Evolutionary conservation across 495 filamentous ascomycete species (phyloP).

Genomic region (Annulohypoxylon maeteangense): DNA sequence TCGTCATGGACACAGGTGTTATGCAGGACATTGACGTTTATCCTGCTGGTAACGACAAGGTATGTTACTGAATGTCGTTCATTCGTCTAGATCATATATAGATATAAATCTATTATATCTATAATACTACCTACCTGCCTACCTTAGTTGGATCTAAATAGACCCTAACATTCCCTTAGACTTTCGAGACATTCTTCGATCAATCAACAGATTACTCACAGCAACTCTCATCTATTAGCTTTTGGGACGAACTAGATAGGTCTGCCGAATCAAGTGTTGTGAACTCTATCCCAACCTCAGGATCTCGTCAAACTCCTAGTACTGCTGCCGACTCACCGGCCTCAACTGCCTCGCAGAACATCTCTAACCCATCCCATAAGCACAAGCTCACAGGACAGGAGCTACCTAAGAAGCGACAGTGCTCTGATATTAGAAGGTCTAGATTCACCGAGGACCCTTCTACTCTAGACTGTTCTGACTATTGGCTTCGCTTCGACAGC

Average conservation of each 20-base stretch:
- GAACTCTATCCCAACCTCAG: conserved; percentile 45
- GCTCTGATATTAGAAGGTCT: conserved; percentile 43
- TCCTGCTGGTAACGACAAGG: conserved; percentile 47
- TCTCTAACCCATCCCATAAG: conserved; percentile 42
- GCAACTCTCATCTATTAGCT: conserved; percentile 47
- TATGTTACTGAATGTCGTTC: conserved; percentile 21
- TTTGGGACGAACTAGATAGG: conserved; percentile 50
- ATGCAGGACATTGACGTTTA: conserved; percentile 53
- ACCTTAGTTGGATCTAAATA: conserved; percentile 24
- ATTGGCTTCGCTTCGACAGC: conserved; percentile 51
- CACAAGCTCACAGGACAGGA: conserved; percentile 44
- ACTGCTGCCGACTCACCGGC: conserved; percentile 41
- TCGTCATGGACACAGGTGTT: conserved; percentile 53
- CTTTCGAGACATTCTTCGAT: conserved; percentile 49
- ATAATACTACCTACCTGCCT: not conserved
- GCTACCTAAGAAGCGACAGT: conserved; percentile 48
- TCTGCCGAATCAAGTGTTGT: conserved; percentile 48
- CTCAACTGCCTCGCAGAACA: conserved; percentile 39
- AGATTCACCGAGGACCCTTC: conserved; percentile 45
- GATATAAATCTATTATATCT: conserved; percentile 12
- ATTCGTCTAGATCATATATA: not conserved
- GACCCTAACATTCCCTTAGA: conserved; percentile 40
- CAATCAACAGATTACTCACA: conserved; percentile 47
- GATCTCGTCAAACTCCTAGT: conserved; percentile 46
- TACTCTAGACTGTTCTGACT: conserved; percentile 48